phyloP scores from a whole-genome alignment of 139 green algal genomes.

The Coccomyxa sp. region DNA sequence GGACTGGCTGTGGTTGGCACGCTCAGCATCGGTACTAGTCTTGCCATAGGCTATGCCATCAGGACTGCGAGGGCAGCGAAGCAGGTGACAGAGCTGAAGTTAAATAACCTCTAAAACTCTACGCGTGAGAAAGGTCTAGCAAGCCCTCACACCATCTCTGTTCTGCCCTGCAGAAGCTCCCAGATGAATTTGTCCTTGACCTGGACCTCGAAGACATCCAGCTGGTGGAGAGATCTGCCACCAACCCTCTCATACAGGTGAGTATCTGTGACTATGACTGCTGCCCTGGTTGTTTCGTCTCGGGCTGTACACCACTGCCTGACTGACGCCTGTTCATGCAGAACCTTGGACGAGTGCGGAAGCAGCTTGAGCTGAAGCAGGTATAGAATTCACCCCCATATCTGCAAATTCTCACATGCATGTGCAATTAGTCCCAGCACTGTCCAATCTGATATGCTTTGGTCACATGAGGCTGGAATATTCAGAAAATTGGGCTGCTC shows the following conservation, averaged over 20 bases:
- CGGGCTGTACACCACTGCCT: background rate
- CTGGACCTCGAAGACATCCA: slow-evolving; percentile 43
- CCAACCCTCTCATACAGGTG: slow-evolving; percentile 11
- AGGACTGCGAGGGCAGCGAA: too few relatives aligned
- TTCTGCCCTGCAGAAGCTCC: too few relatives aligned
- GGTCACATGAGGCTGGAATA: background rate
- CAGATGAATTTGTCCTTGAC: slow-evolving; percentile 45
- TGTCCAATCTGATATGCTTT: background rate
- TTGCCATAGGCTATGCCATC: too few relatives aligned
- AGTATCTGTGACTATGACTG: background rate
- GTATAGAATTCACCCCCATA: background rate
- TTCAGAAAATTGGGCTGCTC: background rate
- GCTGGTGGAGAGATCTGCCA: slow-evolving; percentile 31
- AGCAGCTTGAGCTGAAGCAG: slow-evolving; percentile 5
- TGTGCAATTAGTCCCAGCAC: too few relatives aligned
- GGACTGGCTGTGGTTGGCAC: too few relatives aligned
- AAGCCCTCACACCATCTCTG: too few relatives aligned
- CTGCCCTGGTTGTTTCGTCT: background rate
- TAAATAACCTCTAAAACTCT: too few relatives aligned
- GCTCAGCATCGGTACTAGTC: too few relatives aligned
- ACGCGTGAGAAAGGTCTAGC: too few relatives aligned
- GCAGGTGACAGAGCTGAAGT: too few relatives aligned
- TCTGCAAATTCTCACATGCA: background rate
- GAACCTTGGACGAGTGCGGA: background rate
- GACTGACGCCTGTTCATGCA: background rate